A percentile compares a stretch with the other conserved stretches of the same genome.
These are phyloP conservation scores for Pouteria campechiana DNA, from an alignment of 179 eudicot species.

Conservation along the genomic window DNA sequence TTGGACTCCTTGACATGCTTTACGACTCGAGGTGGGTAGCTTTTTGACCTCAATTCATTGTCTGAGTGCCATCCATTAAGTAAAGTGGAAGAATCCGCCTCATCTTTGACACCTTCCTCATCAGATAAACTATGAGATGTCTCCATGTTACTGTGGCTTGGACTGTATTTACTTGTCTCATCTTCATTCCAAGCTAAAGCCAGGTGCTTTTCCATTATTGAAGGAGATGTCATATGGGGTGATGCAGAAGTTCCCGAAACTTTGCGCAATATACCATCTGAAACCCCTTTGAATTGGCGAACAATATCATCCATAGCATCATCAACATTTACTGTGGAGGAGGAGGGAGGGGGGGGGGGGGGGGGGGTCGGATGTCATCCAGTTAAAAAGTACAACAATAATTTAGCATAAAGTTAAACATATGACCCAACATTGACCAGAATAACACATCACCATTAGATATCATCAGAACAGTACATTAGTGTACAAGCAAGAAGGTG, in stretches of 20 bases:
- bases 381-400: not conserved
- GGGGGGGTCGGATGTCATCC: not conserved
- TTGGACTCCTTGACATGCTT: slow-evolving; percentile 23
- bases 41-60: slow-evolving; percentile 54
- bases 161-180: slow-evolving; percentile 32
- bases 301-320: slow-evolving; percentile 98
- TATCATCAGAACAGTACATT: too few relatives aligned
- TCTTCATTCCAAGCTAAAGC: slow-evolving; percentile 49
- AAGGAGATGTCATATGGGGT: slow-evolving; percentile 23
- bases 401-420: not conserved
- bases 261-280: slow-evolving; percentile 69
- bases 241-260: slow-evolving; percentile 60
- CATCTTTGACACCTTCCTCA: slow-evolving; percentile 61
- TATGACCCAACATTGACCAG: too few relatives aligned
- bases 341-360: not conserved
- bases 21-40: slow-evolving; percentile 47
- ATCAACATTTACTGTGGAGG: slow-evolving; percentile 78
- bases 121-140: slow-evolving; percentile 57
- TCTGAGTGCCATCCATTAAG: slow-evolving; percentile 80
- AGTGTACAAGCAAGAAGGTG: too few relatives aligned
- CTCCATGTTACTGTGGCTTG: slow-evolving; percentile 38
- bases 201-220: slow-evolving; percentile 30
- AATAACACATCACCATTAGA: too few relatives aligned
- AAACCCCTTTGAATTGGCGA: slow-evolving; percentile 94
- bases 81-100: slow-evolving; percentile 21